These are phyloP conservation scores for Alternaria sp. DNA, from an alignment of 2,329 filamentous ascomycete genomes.

Conservation along the genomic window DNA sequence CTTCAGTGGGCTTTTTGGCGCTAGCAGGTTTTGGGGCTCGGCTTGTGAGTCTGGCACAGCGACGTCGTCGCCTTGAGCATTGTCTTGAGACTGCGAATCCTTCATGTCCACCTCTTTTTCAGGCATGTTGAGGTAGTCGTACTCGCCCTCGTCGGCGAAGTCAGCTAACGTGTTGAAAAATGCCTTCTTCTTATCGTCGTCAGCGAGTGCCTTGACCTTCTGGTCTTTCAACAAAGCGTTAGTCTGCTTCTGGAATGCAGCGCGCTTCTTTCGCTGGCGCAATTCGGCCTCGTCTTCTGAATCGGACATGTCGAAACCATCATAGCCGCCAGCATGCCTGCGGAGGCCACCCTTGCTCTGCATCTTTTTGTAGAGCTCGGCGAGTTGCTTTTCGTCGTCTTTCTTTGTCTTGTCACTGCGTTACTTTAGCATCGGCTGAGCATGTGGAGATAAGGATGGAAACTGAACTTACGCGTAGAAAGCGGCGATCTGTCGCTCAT, in stretches of 20 bases:
- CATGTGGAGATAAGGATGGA: neutral
- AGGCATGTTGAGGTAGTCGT: constrained; percentile 73
- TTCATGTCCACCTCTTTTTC: constrained; percentile 43
- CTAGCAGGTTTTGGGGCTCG: constrained; percentile 15
- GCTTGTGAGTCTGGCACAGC: constrained; percentile 54
- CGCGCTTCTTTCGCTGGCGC: constrained; percentile 79
- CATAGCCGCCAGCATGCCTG: constrained; percentile 72
- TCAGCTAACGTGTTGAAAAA: constrained; percentile 93
- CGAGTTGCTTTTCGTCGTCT: constrained; percentile 73
- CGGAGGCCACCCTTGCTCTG: constrained; percentile 80
- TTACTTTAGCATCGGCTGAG: constrained; percentile 24
- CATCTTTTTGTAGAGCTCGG: constrained; percentile 64
- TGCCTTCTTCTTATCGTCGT: constrained; percentile 86
- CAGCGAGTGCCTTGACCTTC: constrained; percentile 86
- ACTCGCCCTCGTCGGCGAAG: constrained; percentile 72
- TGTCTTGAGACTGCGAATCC: constrained; percentile 35
- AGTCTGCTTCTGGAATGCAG: constrained; percentile 90
- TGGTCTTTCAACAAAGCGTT: constrained; percentile 88
- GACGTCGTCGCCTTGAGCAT: constrained; percentile 23
- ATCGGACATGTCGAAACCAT: constrained; percentile 79
- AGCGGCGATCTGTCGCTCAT: constrained; percentile 83
- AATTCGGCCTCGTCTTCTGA: constrained; percentile 87
- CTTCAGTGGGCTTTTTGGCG: constrained; percentile 46
- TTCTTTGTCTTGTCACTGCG: constrained; percentile 77
- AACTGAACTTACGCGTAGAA: constrained; percentile 78